phyloP scores from a whole-genome alignment of 768 basidiomycete genomes.

The Mycena polygramma region DNA sequence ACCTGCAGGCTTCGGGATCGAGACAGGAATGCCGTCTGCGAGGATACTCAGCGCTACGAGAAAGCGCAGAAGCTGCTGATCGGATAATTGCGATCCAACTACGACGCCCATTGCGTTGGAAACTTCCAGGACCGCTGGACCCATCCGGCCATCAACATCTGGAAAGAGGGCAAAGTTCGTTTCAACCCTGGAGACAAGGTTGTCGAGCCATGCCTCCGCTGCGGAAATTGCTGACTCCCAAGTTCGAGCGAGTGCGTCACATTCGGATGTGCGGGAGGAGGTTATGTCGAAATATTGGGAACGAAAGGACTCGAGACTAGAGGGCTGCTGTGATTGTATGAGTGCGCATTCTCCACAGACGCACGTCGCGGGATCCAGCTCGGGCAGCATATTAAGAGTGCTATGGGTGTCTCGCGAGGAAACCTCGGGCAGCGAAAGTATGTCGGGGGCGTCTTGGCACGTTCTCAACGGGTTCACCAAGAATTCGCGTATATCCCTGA shows the following conservation, averaged over 20 bases:
- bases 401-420: conserved; percentile 11
- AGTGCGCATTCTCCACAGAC: conserved; percentile 16
- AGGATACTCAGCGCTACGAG: conserved; percentile 1
- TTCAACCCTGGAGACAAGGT: conserved; percentile 4
- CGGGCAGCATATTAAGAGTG: conserved; percentile 9
- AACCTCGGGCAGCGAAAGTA: conserved; percentile 4
- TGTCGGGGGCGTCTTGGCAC: conserved; percentile 31
- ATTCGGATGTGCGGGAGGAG: conserved; percentile 4
- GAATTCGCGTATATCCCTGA: not conserved
- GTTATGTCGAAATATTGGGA: conserved; percentile 7
- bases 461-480: conserved; percentile 14
- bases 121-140: conserved; percentile 10
- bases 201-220: conserved; percentile 8
- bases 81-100: conserved; percentile 9
- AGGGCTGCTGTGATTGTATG: not conserved
- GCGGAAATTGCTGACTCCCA: not conserved
- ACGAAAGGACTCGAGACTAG: conserved; percentile 5
- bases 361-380: conserved; percentile 2
- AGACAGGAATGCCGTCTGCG: not conserved
- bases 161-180: conserved; percentile 5
- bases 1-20: not conserved
- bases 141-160: conserved; percentile 9
- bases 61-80: conserved; percentile 17
- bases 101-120: conserved; percentile 18
- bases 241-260: not conserved